Evolutionary conservation across 257 asterid species (phyloP).

Genomic region (Linderniella brevidens): DNA sequence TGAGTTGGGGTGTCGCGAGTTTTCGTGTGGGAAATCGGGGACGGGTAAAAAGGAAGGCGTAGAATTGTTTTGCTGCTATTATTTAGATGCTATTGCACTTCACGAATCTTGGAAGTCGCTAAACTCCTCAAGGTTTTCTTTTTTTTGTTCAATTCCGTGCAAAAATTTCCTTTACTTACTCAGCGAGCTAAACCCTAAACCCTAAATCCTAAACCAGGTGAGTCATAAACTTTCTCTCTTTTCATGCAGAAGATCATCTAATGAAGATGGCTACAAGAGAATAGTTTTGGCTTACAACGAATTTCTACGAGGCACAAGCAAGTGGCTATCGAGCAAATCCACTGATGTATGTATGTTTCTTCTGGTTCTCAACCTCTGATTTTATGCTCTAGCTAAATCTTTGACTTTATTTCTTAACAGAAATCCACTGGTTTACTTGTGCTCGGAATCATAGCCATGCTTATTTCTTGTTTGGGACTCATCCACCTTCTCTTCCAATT

Average conservation of each 20-base stretch:
- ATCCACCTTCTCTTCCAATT: conserved; percentile 30
- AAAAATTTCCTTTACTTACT: background rate
- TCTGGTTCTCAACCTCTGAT: background rate
- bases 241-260: conserved; percentile 23
- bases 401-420: conserved; percentile 25
- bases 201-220: no score
- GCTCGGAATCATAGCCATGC: conserved; percentile 50
- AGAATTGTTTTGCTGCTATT: conserved; percentile 58
- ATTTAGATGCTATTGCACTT: conserved; percentile 36
- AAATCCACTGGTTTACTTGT: conserved; percentile 51
- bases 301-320: conserved; percentile 53
- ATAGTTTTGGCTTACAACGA: conserved; percentile 33
- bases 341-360: conserved; percentile 48
- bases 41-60: conserved; percentile 19
- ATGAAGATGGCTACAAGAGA: conserved; percentile 23
- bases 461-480: conserved; percentile 43
- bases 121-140: conserved; percentile 27
- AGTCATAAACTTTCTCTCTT: conserved; percentile 7
- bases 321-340: conserved; percentile 73
- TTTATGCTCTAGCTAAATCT: conserved; percentile 2
- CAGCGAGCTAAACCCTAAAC: conserved; percentile 5
- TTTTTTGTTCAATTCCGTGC: background rate
- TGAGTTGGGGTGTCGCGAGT: conserved; percentile 26
- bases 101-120: conserved; percentile 43
- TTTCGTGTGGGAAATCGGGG: conserved; percentile 30